Evolutionary conservation across 257 asterid genomes (phyloP).

Genomic region (Solanum chilense): DNA sequence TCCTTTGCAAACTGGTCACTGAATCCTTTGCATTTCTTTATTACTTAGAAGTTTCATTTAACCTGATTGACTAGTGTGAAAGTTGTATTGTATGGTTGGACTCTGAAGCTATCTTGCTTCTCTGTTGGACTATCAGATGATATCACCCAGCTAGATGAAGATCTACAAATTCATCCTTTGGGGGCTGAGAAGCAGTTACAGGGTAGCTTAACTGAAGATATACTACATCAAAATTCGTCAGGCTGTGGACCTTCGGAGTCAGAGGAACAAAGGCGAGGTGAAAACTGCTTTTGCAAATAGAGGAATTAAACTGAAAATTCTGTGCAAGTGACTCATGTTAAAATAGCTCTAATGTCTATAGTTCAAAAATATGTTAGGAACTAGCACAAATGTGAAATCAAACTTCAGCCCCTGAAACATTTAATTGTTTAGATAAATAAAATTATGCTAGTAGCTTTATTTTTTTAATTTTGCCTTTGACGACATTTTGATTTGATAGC

Average conservation of each 20-base stretch:
- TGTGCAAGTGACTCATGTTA: not conserved
- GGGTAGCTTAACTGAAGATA: slow-evolving; percentile 15
- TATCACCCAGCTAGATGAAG: slow-evolving; percentile 62
- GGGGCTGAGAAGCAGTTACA: slow-evolving; percentile 9
- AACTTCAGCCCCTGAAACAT: not conserved
- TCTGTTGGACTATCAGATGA: slow-evolving; percentile 55
- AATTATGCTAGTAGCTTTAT: not conserved
- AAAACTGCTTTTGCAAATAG: slow-evolving; percentile 1
- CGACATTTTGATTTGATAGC: not conserved
- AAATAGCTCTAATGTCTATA: not conserved
- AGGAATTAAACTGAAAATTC: not conserved
- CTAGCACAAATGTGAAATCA: not conserved
- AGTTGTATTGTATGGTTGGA: not conserved
- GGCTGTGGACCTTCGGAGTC: slow-evolving; percentile 9
- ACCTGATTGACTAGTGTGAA: not conserved
- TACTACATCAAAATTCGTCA: slow-evolving; percentile 15
- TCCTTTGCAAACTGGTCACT: not conserved
- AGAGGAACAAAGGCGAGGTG: slow-evolving; percentile 42
- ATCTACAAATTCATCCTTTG: slow-evolving; percentile 11
- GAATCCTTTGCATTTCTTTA: not conserved
- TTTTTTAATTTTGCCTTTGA: not conserved
- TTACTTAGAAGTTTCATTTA: slow-evolving; percentile 3
- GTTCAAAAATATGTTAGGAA: not conserved
- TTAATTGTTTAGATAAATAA: not conserved
- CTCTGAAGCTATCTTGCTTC: slow-evolving; percentile 5